Percentiles rank a stretch among this genome's conserved stretches.
Conservation (phyloP, 2,329 filamentous ascomycete species). For the Fusarium setosum region DNA sequence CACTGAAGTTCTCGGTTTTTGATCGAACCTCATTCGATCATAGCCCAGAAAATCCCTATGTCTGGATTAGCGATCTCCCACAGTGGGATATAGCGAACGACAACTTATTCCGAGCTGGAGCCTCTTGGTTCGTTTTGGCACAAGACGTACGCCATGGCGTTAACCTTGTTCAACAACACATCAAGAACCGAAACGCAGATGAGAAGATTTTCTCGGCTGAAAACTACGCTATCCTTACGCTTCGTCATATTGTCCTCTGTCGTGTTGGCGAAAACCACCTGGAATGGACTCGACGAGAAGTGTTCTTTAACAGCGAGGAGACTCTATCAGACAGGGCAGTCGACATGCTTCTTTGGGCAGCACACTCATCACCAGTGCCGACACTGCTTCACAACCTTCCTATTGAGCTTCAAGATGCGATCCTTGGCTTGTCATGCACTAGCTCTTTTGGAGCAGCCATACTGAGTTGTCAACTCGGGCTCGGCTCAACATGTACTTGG, state of each 20-base stretch:
- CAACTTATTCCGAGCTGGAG: neutral
- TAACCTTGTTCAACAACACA: neutral
- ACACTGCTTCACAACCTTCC: neutral
- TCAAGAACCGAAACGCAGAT: neutral
- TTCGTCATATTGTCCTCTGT: conserved; percentile 3
- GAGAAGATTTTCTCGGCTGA: neutral
- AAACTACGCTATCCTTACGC: neutral
- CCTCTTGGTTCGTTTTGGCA: neutral
- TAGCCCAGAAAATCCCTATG: neutral
- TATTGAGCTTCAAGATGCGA: neutral
- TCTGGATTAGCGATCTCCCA: neutral
- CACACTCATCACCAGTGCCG: neutral
- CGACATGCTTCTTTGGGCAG: conserved; percentile 2
- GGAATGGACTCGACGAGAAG: conserved; percentile 2
- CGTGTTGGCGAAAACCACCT: neutral
- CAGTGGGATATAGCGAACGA: neutral
- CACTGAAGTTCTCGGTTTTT: neutral
- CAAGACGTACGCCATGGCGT: neutral
- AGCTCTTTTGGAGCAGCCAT: neutral
- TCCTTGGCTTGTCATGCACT: neutral
- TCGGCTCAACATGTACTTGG: neutral
- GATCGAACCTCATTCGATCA: neutral
- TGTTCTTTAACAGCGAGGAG: neutral
- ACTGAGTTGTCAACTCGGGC: neutral
- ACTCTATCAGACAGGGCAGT: neutral